Evolutionary conservation across 148 eudicot species (phyloP).

Genomic region (Rhododendron griersonianum): DNA sequence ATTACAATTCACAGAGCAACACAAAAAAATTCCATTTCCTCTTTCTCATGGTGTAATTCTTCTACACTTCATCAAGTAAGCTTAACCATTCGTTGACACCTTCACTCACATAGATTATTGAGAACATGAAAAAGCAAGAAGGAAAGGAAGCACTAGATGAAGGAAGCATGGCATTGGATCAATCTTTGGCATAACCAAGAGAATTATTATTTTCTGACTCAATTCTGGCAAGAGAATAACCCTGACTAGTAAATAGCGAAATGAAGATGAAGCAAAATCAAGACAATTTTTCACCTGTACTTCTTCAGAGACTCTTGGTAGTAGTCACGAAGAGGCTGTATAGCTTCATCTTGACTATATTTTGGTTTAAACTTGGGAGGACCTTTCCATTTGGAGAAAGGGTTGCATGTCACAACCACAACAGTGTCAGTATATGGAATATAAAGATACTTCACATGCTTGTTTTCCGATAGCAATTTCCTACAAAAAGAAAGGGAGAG

Average conservation of each 20-base stretch:
- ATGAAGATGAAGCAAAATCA: background rate
- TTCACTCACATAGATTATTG: background rate
- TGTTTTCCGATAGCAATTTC: conserved; percentile 82
- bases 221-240: background rate
- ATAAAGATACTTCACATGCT: conserved; percentile 90
- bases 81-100: background rate
- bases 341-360: conserved; percentile 76
- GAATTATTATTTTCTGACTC: background rate
- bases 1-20: background rate
- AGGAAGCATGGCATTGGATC: background rate
- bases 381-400: conserved; percentile 73
- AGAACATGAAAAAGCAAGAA: background rate
- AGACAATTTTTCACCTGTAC: conserved; percentile 50
- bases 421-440: conserved; percentile 88
- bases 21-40: background rate
- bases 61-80: background rate
- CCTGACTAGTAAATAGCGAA: background rate
- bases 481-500: conserved; percentile 35
- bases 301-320: conserved; percentile 58
- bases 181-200: background rate
- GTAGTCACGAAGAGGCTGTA: conserved; percentile 73
- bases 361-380: conserved; percentile 75
- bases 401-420: conserved; percentile 93
- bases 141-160: background rate
- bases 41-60: background rate